Conservation (phyloP, 2,329 filamentous ascomycete species). For the Thermochaetoides dissita region DNA sequence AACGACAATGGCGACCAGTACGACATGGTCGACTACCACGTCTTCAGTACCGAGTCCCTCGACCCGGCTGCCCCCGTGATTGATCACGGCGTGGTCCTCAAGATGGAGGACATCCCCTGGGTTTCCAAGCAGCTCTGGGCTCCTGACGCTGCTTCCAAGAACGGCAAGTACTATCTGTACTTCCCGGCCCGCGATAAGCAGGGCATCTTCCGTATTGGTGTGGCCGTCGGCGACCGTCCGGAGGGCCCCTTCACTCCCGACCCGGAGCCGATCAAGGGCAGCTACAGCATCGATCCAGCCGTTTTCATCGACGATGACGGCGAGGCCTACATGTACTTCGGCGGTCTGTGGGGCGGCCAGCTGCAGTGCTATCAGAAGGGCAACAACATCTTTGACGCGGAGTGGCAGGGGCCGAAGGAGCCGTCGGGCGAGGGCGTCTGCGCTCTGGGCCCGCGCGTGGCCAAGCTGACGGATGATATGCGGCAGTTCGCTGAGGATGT, state of each 20-base stretch:
- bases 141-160: slow-evolving; percentile 55
- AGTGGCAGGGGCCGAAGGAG: slow-evolving; percentile 43
- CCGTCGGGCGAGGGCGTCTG: slow-evolving; percentile 38
- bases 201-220: slow-evolving; percentile 60
- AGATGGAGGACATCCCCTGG: slow-evolving; percentile 56
- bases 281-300: slow-evolving; percentile 65
- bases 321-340: slow-evolving; percentile 58
- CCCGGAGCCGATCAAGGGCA: slow-evolving; percentile 49
- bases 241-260: slow-evolving; percentile 58
- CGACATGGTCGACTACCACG: slow-evolving; percentile 74
- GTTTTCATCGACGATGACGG: slow-evolving; percentile 56
- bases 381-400: slow-evolving; percentile 38
- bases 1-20: slow-evolving; percentile 81
- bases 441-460: slow-evolving; percentile 55
- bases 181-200: slow-evolving; percentile 62
- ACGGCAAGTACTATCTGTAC: slow-evolving; percentile 60
- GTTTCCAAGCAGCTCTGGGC: slow-evolving; percentile 70
- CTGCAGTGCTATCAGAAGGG: slow-evolving; percentile 58
- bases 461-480: slow-evolving; percentile 52
- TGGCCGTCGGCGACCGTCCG: slow-evolving; percentile 49
- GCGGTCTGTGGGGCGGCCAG: slow-evolving; percentile 69
- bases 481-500: slow-evolving; percentile 40
- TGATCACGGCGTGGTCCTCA: slow-evolving; percentile 60
- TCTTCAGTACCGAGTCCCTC: slow-evolving; percentile 44
- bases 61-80: slow-evolving; percentile 45